Conservation (phyloP, 148 eudicot species). For the Pharnaceum exiguum region DNA sequence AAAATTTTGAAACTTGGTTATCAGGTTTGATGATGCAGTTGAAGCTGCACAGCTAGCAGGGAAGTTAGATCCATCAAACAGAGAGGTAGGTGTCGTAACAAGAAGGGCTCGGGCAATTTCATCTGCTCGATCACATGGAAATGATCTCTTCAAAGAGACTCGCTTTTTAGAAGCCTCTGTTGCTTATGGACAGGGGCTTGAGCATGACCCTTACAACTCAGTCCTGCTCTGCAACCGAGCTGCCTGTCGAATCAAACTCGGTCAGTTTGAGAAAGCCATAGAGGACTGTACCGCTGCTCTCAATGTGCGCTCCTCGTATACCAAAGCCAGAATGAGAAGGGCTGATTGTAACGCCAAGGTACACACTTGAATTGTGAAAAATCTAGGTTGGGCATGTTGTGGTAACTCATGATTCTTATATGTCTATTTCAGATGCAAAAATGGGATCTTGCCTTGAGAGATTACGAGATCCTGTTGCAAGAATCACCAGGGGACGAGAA, state of each 20-base stretch:
- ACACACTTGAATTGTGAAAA: background rate
- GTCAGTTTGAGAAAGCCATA: slow-evolving; percentile 56
- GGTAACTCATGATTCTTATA: background rate
- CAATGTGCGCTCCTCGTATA: slow-evolving; percentile 57
- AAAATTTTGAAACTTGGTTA: slow-evolving; percentile 1
- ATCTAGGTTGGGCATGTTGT: background rate
- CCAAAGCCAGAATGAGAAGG: slow-evolving; percentile 81
- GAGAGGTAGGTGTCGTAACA: slow-evolving; percentile 41
- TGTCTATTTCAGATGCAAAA: slow-evolving; percentile 44
- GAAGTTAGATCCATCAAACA: slow-evolving; percentile 64
- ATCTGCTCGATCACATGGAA: slow-evolving; percentile 67
- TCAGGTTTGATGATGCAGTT: slow-evolving; percentile 74
- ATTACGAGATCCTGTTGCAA: slow-evolving; percentile 58
- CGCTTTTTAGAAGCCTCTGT: slow-evolving; percentile 59
- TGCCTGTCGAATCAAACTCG: slow-evolving; percentile 67
- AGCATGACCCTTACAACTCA: slow-evolving; percentile 74
- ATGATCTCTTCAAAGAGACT: slow-evolving; percentile 55
- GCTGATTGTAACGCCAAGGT: slow-evolving; percentile 86
- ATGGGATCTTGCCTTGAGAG: slow-evolving; percentile 71
- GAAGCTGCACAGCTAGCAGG: slow-evolving; percentile 53
- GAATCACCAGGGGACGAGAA: slow-evolving; percentile 69
- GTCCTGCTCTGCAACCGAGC: slow-evolving; percentile 82
- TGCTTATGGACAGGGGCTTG: slow-evolving; percentile 84
- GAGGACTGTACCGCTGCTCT: slow-evolving; percentile 86
- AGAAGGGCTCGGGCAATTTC: slow-evolving; percentile 53